A percentile compares a stretch with the other conserved stretches of the same genome.
Conservation (phyloP, 148 eudicot genomes). For the Vaccinium macrocarpon region DNA sequence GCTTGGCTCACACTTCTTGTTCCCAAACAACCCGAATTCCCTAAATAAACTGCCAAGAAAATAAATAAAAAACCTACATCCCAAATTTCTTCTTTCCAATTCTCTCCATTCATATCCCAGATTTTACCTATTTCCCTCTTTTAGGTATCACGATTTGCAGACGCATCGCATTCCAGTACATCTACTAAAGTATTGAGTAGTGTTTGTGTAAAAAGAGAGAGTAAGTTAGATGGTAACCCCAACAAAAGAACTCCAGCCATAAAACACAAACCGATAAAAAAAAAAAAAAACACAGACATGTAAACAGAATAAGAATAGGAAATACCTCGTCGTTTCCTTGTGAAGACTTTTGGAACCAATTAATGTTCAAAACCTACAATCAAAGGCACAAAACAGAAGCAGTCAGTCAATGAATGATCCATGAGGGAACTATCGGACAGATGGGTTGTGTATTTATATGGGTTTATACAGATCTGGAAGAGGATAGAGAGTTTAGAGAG, state of each 20-base stretch:
- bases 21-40: too few species aligned
- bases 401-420: background rate
- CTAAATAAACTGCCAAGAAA: too few species aligned
- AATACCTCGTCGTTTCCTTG: constrained; percentile 90
- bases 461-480: background rate
- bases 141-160: too few species aligned
- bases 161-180: too few species aligned
- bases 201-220: background rate
- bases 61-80: too few species aligned
- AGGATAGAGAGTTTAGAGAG: constrained; percentile 12
- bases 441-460: background rate
- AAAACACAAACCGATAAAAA: background rate
- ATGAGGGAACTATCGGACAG: background rate
- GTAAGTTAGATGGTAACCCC: background rate
- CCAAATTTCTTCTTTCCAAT: too few species aligned
- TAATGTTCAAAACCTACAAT: constrained; percentile 68
- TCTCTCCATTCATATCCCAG: too few species aligned
- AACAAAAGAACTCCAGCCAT: background rate
- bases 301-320: background rate
- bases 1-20: too few species aligned
- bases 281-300: background rate
- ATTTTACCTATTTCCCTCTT: too few species aligned
- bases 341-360: constrained; percentile 70
- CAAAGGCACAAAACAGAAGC: constrained; percentile 17
- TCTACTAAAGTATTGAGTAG: background rate